Conservation (phyloP, 768 basidiomycete genomes). For the Amanita thiersii region DNA sequence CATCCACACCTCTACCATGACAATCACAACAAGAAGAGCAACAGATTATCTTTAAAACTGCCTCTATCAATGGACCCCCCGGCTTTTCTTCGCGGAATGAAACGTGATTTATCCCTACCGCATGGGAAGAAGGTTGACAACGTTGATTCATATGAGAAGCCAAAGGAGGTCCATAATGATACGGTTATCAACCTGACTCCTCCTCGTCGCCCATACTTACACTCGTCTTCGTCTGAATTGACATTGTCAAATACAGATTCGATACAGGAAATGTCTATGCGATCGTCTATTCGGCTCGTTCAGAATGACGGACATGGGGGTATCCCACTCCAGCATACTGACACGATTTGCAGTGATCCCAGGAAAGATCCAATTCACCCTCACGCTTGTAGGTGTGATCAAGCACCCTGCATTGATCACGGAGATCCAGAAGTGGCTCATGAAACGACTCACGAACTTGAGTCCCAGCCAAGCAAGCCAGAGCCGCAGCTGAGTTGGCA, state of each 20-base stretch:
- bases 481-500: constrained; percentile 52
- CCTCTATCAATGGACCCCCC: constrained; percentile 30
- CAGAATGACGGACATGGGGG: background rate
- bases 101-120: constrained; percentile 1
- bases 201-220: constrained; percentile 12
- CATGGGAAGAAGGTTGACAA: background rate
- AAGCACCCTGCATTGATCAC: background rate
- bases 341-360: background rate
- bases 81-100: constrained; percentile 11
- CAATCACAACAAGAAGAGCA: constrained; percentile 32
- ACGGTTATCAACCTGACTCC: constrained; percentile 10
- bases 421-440: background rate
- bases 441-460: too few relatives aligned
- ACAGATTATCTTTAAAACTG: constrained; percentile 25
- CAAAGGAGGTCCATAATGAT: constrained; percentile 7
- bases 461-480: too few relatives aligned
- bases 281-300: background rate
- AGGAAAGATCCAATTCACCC: background rate
- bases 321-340: background rate
- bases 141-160: constrained; percentile 4
- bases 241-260: constrained; percentile 15
- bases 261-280: constrained; percentile 14
- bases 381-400: too few relatives aligned
- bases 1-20: constrained; percentile 66
- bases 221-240: constrained; percentile 11